Evolutionary conservation across 2,329 filamentous ascomycete species (phyloP).

Genomic region (Pseudogymnoascus sp.): DNA sequence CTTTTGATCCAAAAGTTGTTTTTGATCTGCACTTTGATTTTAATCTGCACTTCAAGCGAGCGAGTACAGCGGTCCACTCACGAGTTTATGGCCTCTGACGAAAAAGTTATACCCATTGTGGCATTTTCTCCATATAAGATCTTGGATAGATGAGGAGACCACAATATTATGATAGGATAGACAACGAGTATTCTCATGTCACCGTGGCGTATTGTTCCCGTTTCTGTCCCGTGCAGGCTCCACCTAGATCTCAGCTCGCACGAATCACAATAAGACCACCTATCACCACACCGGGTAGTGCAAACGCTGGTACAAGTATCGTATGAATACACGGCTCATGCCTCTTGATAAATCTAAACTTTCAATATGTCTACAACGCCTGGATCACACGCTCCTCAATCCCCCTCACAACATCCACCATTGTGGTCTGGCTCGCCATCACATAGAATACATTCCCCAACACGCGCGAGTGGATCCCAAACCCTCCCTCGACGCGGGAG

Average conservation of each 20-base stretch:
- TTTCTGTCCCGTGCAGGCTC: neutral
- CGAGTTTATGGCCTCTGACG: neutral
- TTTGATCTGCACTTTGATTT: neutral
- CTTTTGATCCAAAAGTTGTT: neutral
- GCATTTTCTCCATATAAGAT: neutral
- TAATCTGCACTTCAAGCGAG: neutral
- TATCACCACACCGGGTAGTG: neutral
- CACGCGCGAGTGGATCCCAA: constrained; percentile 45
- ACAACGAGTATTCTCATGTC: neutral
- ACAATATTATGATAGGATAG: neutral
- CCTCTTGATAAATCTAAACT: neutral
- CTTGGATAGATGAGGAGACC: neutral
- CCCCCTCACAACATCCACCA: neutral
- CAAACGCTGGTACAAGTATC: neutral
- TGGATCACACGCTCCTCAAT: neutral
- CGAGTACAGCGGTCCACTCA: neutral
- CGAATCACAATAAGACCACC: neutral
- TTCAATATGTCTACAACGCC: neutral
- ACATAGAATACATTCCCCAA: constrained; percentile 52
- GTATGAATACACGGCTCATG: neutral
- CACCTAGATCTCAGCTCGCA: neutral
- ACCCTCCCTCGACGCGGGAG: constrained; percentile 16
- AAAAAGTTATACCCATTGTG: constrained; percentile 4
- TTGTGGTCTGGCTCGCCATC: constrained; percentile 44
- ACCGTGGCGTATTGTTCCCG: neutral